Base-by-base conservation (phyloP, 176 grass and related monocot species). In the Miscanthus lutarioriparius region DNA sequence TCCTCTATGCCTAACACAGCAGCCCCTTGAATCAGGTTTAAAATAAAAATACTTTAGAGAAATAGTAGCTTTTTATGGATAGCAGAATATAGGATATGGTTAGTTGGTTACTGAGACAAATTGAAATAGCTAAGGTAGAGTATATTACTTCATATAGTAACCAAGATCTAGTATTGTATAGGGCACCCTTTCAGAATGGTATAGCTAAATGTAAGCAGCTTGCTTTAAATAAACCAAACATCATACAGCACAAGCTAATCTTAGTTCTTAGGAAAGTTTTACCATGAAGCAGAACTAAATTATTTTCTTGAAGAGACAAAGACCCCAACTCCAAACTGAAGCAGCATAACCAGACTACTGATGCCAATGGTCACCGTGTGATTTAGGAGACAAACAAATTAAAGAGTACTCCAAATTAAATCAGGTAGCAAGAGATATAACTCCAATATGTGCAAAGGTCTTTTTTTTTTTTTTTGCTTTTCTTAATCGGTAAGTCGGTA, bases 1-100 rank as follows among this genome's bases (percentile, higher is more conserved):
- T 92, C 96, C 81, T 89, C 91, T 40, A 73, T 67, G 72, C 40
- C 81, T 66, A 87, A 81, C 19, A 69, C 33, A 17, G 58, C 8
- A 81, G 86, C 62, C 64, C 75, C 89, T 98, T 83, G 64, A 82
- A 80, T 83, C 45, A 66, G 38, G 44, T 74, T 47, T 2, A n/a
- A 58, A 58, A 48, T 63, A 86, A 70, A 40, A 48, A n/a, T 7
- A 23, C 6, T 14, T 77, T 67, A 41, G 82, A 83, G 62, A 82
- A 54, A 48, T 13, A 22, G 19, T 79, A 74, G 6, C 4, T 53
- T 54, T 41, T 45, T 49, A 72, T 80, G 38, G 64, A 22, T 72
- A 82, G 15, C 35, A 67, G 53, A 54, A 45, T 77, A 0, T 76
- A 75, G 44, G 62, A 76, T 13, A 81, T n/a, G 15, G 0, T 86